phyloP scores from a whole-genome alignment of 148 eudicot genomes.

The Tetragonia tetragonoides region DNA sequence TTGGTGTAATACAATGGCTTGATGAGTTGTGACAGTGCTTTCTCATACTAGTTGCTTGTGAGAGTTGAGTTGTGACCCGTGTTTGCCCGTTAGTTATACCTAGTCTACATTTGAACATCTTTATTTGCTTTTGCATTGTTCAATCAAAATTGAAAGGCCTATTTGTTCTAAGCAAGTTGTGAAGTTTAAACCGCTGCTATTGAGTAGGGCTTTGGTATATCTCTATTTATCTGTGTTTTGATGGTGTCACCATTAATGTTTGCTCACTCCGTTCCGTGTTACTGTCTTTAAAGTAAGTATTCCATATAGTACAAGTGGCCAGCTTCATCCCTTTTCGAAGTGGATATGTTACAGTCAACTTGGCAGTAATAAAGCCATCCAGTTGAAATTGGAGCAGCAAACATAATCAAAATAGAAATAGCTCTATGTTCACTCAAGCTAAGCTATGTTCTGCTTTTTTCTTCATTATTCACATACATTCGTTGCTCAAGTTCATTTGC shows the following conservation, averaged over 20 bases:
- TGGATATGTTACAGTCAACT: no score
- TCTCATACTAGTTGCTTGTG: conserved; percentile 15
- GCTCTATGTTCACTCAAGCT: no score
- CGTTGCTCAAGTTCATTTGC: no score
- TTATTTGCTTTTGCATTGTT: not conserved
- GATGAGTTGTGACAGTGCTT: conserved; percentile 14
- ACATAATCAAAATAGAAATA: no score
- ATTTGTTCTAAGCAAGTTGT: not conserved
- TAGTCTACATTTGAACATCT: not conserved
- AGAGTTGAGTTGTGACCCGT: conserved; percentile 5
- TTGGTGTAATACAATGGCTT: conserved; percentile 18
- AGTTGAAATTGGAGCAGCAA: no score
- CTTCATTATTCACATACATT: no score
- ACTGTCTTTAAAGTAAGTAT: no score
- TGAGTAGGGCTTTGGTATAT: not conserved
- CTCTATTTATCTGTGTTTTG: not conserved
- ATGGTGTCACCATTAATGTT: not conserved
- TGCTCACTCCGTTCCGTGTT: no score
- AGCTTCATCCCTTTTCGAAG: no score
- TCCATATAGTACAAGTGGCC: no score
- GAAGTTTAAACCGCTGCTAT: not conserved
- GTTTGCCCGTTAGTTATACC: conserved; percentile 3
- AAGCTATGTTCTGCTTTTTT: no score
- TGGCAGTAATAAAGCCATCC: no score
- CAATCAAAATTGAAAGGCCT: not conserved